A percentile compares a stretch with the other conserved stretches of the same genome.
Evolutionary conservation across 2,329 filamentous ascomycete species (phyloP).

Genomic region (Diplodia sapinea): DNA sequence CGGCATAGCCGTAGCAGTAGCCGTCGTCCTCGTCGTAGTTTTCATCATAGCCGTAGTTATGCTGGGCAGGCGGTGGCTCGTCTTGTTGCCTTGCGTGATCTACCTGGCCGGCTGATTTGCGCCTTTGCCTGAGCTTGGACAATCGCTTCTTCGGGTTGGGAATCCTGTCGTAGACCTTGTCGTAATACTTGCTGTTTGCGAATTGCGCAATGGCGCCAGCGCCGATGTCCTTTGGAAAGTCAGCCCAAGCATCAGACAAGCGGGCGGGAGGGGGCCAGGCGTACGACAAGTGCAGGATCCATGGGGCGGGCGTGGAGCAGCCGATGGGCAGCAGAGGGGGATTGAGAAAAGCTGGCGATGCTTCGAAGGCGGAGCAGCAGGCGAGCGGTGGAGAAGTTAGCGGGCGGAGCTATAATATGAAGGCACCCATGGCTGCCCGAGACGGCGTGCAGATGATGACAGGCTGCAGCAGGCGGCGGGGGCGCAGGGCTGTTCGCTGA

Average conservation of each 20-base stretch:
- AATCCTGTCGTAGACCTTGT: slow-evolving; percentile 23
- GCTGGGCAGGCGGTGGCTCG: not conserved
- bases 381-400: not conserved
- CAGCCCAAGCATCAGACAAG: not conserved
- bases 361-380: not conserved
- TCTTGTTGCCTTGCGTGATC: slow-evolving; percentile 1
- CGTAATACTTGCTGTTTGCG: slow-evolving; percentile 30
- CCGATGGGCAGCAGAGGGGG: not conserved
- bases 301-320: slow-evolving; percentile 7
- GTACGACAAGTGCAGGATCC: slow-evolving; percentile 21
- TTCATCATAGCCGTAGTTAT: slow-evolving; percentile 16
- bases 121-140: slow-evolving; percentile 25
- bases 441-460: not conserved
- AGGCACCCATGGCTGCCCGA: slow-evolving; percentile 27
- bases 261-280: not conserved
- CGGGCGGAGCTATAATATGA: slow-evolving; percentile 17
- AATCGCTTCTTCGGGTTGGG: slow-evolving; percentile 25
- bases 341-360: no score
- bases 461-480: slow-evolving; percentile 7
- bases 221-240: slow-evolving; percentile 24
- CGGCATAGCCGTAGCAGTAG: slow-evolving; percentile 6
- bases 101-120: slow-evolving; percentile 21
- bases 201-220: slow-evolving; percentile 24
- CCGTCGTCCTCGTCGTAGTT: not conserved
- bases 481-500: not conserved